Evolutionary conservation across 148 eudicot genomes (phyloP).

Genomic region (Spergularia bocconei): DNA sequence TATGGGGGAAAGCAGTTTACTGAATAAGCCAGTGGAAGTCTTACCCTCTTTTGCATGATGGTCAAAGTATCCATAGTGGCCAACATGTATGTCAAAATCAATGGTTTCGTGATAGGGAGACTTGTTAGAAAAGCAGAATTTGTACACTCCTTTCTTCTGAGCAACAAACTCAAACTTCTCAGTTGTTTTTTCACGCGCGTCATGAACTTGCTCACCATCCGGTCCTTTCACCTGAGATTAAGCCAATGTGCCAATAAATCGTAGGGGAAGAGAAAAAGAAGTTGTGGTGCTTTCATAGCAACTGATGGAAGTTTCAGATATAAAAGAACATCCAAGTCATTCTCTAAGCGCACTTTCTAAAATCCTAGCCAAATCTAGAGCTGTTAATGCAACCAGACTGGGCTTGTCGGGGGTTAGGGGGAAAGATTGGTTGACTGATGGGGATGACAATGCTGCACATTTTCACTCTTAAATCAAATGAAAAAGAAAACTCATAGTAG

Average conservation of each 20-base stretch:
- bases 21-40: not conserved
- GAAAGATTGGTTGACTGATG: too few relatives aligned
- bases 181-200: conserved; percentile 49
- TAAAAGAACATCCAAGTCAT: not conserved
- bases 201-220: conserved; percentile 49
- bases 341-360: not conserved
- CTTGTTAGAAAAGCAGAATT: conserved; percentile 69
- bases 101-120: conserved; percentile 83
- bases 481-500: too few relatives aligned
- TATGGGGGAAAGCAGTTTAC: not conserved
- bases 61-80: conserved; percentile 50
- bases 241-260: conserved; percentile 4
- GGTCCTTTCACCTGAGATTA: conserved; percentile 72
- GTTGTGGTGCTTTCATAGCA: not conserved
- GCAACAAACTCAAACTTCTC: conserved; percentile 69
- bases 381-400: not conserved
- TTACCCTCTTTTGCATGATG: conserved; percentile 80
- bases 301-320: not conserved
- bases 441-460: too few relatives aligned
- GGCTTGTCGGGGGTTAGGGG: too few relatives aligned
- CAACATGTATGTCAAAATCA: conserved; percentile 66
- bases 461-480: too few relatives aligned
- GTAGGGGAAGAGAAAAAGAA: not conserved
- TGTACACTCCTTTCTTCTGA: conserved; percentile 49
- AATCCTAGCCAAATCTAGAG: not conserved